Percentiles rank a stretch among this genome's conserved stretches.
Conservation (phyloP, 2,329 filamentous ascomycete genomes). For the Fusarium sp. region DNA sequence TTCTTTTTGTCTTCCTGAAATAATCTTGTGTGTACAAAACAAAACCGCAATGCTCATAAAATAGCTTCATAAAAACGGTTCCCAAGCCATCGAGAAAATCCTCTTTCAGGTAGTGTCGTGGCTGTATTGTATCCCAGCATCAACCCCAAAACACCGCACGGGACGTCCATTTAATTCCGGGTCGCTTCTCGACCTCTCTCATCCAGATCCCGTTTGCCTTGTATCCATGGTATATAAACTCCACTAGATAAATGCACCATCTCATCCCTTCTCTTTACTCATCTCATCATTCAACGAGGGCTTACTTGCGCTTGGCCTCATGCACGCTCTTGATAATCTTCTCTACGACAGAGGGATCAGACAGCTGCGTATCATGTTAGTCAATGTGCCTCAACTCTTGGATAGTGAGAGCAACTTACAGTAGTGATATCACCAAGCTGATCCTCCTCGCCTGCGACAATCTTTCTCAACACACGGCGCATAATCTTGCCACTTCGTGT, state of each 20-base stretch:
- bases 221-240: slow-evolving; percentile 46
- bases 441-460: slow-evolving; percentile 95
- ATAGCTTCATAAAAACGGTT: slow-evolving; percentile 29
- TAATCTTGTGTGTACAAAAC: slow-evolving; percentile 11
- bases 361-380: slow-evolving; percentile 68
- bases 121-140: slow-evolving; percentile 34
- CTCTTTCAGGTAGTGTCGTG: slow-evolving; percentile 38
- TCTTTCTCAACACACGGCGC: slow-evolving; percentile 96
- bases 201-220: slow-evolving; percentile 33
- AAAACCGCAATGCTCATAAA: slow-evolving; percentile 41
- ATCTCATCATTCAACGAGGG: not conserved
- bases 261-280: not conserved
- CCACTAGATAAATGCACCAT: slow-evolving; percentile 34
- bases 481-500: slow-evolving; percentile 99
- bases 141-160: slow-evolving; percentile 44
- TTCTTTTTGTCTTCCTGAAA: slow-evolving; percentile 28
- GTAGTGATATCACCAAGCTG: slow-evolving; percentile 94
- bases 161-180: slow-evolving; percentile 22
- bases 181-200: slow-evolving; percentile 20
- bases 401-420: slow-evolving; percentile 64
- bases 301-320: slow-evolving; percentile 65
- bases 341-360: slow-evolving; percentile 88
- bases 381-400: not conserved
- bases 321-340: slow-evolving; percentile 90
- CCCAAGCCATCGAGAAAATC: slow-evolving; percentile 30